Evolutionary conservation across 441 rosid species (phyloP), one percentile per base, ranked within the genome.

Genomic region (Gossypium aridum): DNA sequence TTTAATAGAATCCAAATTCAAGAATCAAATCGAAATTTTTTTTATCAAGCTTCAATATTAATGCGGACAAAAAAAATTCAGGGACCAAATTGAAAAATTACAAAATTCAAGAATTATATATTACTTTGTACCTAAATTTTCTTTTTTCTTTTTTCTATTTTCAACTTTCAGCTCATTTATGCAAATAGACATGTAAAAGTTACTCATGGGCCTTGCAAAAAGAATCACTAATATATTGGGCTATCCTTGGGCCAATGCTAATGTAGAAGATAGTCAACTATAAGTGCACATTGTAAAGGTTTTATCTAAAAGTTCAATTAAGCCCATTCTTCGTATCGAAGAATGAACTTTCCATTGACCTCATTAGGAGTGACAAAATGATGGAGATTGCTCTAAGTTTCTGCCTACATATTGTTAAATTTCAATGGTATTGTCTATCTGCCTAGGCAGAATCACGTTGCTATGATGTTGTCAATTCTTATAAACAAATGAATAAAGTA

Each of bases 171-270:
- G 28, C 70, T 65, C 28, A 37, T 65, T 4, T 22, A 2, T 63
- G 23, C 47, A 7, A n/a, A 63, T 31, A 16, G 23, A 63, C 23
- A 26, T 14, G 43, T 31, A 7, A 63, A 62, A 63, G 23, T 63
- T 64, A 37, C 14, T 12, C 34, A 45, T 66, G 56, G 31, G 72
- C 72, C 12, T 71, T 56, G 51, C 26, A 37, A 53, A 37, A 53
- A 66, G 64, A 60, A 4, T 61, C 61, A 53, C 2, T 62, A 25
- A 17, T 68, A 19, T 19, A 19, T 65, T 39, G 54, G 70, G 16
- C 49, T 65, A 64, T 39, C 17, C n/a, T 25, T 78, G 34, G 74
- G 26, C 61, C 31, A 2, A 51, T n/a, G 43, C 64, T 37, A 62
- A 73, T 14, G 57, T 6, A 55, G 57, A 57, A 14, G 43, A 17